Conservation (phyloP, 192 early-diverging fungal genomes). For the Coemansia sp. region DNA sequence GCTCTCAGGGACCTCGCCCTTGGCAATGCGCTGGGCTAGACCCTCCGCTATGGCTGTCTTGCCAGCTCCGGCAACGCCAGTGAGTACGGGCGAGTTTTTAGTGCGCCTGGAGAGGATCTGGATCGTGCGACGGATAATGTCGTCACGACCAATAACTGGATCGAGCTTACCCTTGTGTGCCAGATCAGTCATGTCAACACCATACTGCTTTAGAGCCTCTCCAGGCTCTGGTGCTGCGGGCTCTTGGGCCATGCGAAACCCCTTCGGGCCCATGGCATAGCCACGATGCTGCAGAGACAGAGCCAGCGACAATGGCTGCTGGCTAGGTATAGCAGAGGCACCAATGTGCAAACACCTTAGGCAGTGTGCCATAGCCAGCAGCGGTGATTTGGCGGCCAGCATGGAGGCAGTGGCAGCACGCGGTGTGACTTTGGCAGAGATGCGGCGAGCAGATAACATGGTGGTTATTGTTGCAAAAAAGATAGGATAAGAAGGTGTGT, state of each 20-base stretch:
- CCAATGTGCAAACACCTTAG: neutral
- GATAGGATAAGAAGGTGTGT: neutral
- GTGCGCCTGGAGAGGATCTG: constrained; percentile 76
- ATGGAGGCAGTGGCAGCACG: neutral
- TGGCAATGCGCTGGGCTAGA: constrained; percentile 72
- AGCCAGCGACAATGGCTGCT: neutral
- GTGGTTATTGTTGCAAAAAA: neutral
- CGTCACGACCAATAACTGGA: constrained; percentile 78
- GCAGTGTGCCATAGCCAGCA: neutral
- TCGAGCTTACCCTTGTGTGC: constrained; percentile 77
- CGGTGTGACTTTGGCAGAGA: neutral
- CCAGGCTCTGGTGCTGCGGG: constrained; percentile 45
- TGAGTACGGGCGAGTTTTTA: constrained; percentile 76
- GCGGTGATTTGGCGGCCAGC: neutral
- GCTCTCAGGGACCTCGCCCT: constrained; percentile 73
- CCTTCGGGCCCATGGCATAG: constrained; percentile 49
- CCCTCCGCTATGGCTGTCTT: constrained; percentile 84
- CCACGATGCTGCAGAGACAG: constrained; percentile 1
- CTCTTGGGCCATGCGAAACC: constrained; percentile 51
- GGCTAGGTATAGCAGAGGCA: neutral
- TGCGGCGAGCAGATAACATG: constrained; percentile 4
- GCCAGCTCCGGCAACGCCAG: constrained; percentile 78
- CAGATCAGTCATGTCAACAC: constrained; percentile 71
- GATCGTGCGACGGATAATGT: constrained; percentile 72
- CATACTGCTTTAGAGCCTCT: constrained; percentile 58